These are phyloP conservation scores for Sporothrix curviconia DNA, from an alignment of 2,329 filamentous ascomycete species.

Conservation along the genomic window DNA sequence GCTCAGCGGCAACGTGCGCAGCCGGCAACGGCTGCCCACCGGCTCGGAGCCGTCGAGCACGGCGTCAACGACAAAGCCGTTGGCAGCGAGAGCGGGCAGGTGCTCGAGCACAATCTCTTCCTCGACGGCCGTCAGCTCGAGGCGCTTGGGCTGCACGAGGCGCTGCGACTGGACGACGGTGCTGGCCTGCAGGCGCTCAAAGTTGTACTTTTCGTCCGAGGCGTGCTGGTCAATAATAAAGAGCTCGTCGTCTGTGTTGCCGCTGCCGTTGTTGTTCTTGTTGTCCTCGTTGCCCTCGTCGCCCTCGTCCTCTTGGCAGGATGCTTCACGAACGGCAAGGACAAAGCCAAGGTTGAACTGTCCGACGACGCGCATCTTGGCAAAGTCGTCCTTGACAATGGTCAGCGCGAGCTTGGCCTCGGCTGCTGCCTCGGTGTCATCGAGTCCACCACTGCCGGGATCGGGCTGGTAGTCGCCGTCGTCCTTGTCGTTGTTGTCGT, in stretches of 20 bases:
- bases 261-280: not conserved
- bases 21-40: constrained; percentile 67
- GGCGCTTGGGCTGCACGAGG: constrained; percentile 73
- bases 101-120: constrained; percentile 86
- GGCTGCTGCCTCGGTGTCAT: constrained; percentile 45
- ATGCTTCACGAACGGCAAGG: constrained; percentile 63
- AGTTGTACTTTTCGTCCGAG: constrained; percentile 97
- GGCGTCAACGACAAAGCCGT: constrained; percentile 76
- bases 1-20: constrained; percentile 76
- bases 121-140: constrained; percentile 86
- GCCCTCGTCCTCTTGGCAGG: constrained; percentile 20
- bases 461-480: not conserved
- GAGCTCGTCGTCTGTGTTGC: constrained; percentile 58
- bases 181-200: constrained; percentile 76
- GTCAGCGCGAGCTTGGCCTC: constrained; percentile 82
- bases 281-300: not conserved
- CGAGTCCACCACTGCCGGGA: constrained; percentile 25
- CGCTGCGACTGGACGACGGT: constrained; percentile 84
- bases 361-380: constrained; percentile 77
- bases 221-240: constrained; percentile 99
- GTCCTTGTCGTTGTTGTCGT: not conserved
- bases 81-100: constrained; percentile 64
- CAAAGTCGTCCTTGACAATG: constrained; percentile 86
- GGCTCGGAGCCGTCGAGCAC: constrained; percentile 50
- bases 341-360: constrained; percentile 98